These are phyloP conservation scores for Podila clonocystis DNA, from an alignment of 192 early-diverging fungal species.

Conservation along the genomic window DNA sequence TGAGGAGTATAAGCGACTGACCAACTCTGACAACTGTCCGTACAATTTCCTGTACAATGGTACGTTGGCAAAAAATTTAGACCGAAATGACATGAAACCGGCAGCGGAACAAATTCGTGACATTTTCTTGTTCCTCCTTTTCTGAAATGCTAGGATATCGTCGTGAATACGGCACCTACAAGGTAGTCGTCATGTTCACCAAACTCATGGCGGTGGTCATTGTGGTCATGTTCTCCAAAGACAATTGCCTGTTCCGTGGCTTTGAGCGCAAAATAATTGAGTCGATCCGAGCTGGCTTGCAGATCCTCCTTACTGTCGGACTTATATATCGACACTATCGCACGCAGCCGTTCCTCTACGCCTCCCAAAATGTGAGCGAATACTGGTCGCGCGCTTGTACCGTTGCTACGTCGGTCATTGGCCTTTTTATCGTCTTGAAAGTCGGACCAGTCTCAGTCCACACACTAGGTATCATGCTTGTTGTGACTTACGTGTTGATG, in stretches of 20 bases:
- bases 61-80: constrained; percentile 31
- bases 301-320: constrained; percentile 59
- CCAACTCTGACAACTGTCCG: constrained; percentile 64
- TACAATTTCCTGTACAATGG: constrained; percentile 70
- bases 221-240: constrained; percentile 62
- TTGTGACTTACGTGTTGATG: constrained; percentile 49
- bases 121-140: no score
- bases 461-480: constrained; percentile 56
- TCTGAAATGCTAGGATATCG: constrained; percentile 34
- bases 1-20: constrained; percentile 54
- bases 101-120: background rate
- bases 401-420: constrained; percentile 56
- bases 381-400: constrained; percentile 57
- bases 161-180: constrained; percentile 57
- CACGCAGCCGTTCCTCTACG: constrained; percentile 67
- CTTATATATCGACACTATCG: constrained; percentile 65
- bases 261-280: constrained; percentile 59
- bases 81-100: background rate
- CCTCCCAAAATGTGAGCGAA: constrained; percentile 62
- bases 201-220: constrained; percentile 62
- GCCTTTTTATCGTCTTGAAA: constrained; percentile 61
- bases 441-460: constrained; percentile 52
- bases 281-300: constrained; percentile 53
- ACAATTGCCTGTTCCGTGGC: constrained; percentile 67
- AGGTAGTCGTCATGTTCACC: constrained; percentile 65